Base-by-base conservation (phyloP, 2,329 filamentous ascomycete genomes). In the Nothopassalora personata region DNA sequence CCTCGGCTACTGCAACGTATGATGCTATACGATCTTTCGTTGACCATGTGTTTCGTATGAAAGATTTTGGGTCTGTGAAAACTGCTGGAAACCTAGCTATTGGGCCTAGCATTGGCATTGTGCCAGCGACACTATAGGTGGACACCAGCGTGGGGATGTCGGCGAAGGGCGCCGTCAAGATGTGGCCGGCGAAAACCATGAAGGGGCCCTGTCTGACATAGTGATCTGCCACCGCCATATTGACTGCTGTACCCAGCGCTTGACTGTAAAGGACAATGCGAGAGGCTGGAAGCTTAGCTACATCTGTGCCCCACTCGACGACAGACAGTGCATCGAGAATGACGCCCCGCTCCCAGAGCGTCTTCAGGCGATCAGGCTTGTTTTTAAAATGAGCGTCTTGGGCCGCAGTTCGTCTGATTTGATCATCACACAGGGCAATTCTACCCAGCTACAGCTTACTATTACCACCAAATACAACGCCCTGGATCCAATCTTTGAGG, bases 401-500 rank as follows among this genome's bases (percentile, higher is more conserved):
- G 23, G 23, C 2, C 23, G 23, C 23, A 2, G 23, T 23, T 1
- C 23, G 3, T 23, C 23, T 23, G 23, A 23, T 23, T 3, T 23
- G 23, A 23, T 23, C 23, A 23, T 23, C 23, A 23, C 23, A 23
- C 23, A 23, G 23, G 23, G 23, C 23, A 23, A 23, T 3, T 23
- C 2, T 23, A 23, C 23, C 23, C 23, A 23, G 23, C 39, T 34
- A 82, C 65, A 83, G 69, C 60, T 75, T 79, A 61, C 76, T 76
- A 65, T 75, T 76, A 61, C 67, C 74, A 28, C 71, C 74, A 66
- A 79, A 78, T 2, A 79, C 80, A 47, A 86, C 79, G 15, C 74
- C 76, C 59, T 82, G 80, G 60, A 95, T 65, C 83, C 91, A 96
- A 58, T 81, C 79, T 57, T 77, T 79, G 66, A 96, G 79, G 60